These are phyloP conservation scores for Suillus sp. DNA, from an alignment of 768 basidiomycete genomes.

Conservation along the genomic window DNA sequence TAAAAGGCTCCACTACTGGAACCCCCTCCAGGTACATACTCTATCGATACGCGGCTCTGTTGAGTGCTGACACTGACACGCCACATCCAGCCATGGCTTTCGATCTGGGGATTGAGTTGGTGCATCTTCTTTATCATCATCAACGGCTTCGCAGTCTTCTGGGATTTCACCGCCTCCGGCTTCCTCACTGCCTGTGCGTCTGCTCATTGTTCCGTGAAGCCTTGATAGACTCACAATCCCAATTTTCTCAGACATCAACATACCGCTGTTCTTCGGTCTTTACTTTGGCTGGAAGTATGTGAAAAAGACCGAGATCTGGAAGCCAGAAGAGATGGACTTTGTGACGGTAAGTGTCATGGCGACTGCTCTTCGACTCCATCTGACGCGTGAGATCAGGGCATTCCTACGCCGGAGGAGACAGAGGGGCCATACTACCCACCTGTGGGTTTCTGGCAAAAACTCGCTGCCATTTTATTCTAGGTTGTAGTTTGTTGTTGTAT, in stretches of 20 bases:
- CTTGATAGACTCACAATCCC: neutral
- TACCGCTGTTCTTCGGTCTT: conserved; percentile 24
- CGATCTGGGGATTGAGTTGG: conserved; percentile 71
- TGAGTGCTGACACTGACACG: conserved; percentile 23
- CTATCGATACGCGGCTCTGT: neutral
- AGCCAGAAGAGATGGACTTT: conserved; percentile 68
- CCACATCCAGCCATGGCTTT: conserved; percentile 48
- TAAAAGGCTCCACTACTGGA: conserved; percentile 60
- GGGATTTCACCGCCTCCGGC: conserved; percentile 51
- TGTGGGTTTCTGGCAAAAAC: conserved; percentile 13
- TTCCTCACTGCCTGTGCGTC: conserved; percentile 52
- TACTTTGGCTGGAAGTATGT: conserved; percentile 26
- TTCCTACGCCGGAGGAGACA: conserved; percentile 17
- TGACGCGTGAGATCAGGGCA: conserved; percentile 8
- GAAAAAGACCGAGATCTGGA: conserved; percentile 42
- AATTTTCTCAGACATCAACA: conserved; percentile 34
- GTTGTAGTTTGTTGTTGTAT: neutral
- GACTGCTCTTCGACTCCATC: neutral
- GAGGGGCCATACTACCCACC: conserved; percentile 17
- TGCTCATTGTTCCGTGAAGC: neutral
- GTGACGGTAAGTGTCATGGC: conserved; percentile 50
- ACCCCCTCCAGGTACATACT: conserved; percentile 43
- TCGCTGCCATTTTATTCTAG: conserved; percentile 15
- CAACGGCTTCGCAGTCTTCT: conserved; percentile 63
- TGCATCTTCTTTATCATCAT: conserved; percentile 58